These are phyloP conservation scores for Lipomyces oligophaga DNA, from an alignment of 805 yeast genomes.

Conservation along the genomic window DNA sequence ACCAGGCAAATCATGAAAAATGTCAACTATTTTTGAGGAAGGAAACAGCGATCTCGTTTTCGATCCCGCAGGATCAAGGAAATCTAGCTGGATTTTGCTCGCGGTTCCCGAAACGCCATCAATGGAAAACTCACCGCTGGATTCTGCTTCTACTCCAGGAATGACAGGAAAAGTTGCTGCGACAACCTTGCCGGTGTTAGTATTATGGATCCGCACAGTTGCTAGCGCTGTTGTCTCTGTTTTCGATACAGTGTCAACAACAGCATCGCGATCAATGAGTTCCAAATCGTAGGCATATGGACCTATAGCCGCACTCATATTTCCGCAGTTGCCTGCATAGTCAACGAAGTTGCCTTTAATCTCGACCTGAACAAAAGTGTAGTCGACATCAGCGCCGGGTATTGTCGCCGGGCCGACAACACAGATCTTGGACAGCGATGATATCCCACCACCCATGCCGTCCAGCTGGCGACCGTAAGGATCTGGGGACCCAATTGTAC, in stretches of 20 bases:
- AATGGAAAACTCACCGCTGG: slow-evolving; percentile 10
- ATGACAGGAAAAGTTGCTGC: slow-evolving; percentile 8
- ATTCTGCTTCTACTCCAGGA: slow-evolving; percentile 5
- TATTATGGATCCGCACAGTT: slow-evolving; percentile 12
- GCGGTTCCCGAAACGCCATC: slow-evolving; percentile 14
- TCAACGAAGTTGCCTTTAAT: slow-evolving; percentile 8
- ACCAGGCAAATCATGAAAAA: slow-evolving; percentile 1
- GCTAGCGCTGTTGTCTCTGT: neutral
- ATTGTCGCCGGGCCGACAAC: slow-evolving; percentile 1
- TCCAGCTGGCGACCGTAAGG: slow-evolving; percentile 15
- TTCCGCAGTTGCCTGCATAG: slow-evolving; percentile 14
- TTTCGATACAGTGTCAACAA: slow-evolving; percentile 3
- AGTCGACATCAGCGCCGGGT: slow-evolving; percentile 12
- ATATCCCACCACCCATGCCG: slow-evolving; percentile 16
- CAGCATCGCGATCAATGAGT: slow-evolving; percentile 3
- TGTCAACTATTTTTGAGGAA: slow-evolving; percentile 3
- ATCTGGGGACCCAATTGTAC: slow-evolving; percentile 9
- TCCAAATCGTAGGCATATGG: slow-evolving; percentile 11
- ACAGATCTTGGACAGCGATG: slow-evolving; percentile 12
- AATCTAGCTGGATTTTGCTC: slow-evolving; percentile 9
- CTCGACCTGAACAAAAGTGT: slow-evolving; percentile 9
- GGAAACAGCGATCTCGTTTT: slow-evolving; percentile 11
- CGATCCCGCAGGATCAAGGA: slow-evolving; percentile 10
- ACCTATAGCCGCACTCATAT: slow-evolving; percentile 15
- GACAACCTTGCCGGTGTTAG: slow-evolving; percentile 11